Evolutionary conservation across 2,329 filamentous ascomycete genomes (phyloP), one percentile per base, ranked within the genome.

Genomic region (Colletotrichum zoysiae): DNA sequence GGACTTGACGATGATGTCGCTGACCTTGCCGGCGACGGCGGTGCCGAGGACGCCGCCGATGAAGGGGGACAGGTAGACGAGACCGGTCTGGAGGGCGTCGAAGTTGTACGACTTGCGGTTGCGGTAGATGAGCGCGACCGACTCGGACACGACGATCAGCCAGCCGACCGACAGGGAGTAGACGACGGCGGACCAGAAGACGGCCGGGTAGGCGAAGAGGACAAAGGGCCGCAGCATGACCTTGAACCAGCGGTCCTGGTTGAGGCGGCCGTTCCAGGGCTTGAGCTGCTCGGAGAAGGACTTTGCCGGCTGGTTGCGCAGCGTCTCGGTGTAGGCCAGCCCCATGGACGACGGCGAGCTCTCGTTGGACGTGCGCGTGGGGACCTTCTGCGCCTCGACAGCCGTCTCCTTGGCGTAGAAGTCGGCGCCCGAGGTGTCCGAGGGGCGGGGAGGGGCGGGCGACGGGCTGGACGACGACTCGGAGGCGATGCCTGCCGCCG

Each of bases 141-240:
- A 93, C 81, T 98, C 95, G 0, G 95, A 97, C 1, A 98, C 88
- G 55, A 98, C 95, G 75, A 98, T 98, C 38, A 98, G 87, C 96
- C 95, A 98, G 48, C 95, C 95, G 8, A 98, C 89, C 0, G 95
- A 96, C 76, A 96, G 91, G 0, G 95, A 86, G 79, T 98, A 98
- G 5, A 97, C 90, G 0, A 93, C 85, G 0, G 94, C 85, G 7
- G 93, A 95, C 95, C 95, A 98, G 11, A 98, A 87, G 1, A 98
- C 93, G 0, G 93, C 89, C 0, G 96, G 96, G 78, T 98, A 98
- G 1, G 92, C 89, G 76, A 92, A 97, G 1, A 98, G 87, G 58
- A 98, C 90, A 73, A 98, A 94, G 0, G 95, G 96, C 1, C 95
- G 88, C 6, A 92, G 55, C 67, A 92, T 91, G 23, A 94, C 94